Conservation (phyloP, 768 basidiomycete genomes). For the Amanita thiersii region DNA sequence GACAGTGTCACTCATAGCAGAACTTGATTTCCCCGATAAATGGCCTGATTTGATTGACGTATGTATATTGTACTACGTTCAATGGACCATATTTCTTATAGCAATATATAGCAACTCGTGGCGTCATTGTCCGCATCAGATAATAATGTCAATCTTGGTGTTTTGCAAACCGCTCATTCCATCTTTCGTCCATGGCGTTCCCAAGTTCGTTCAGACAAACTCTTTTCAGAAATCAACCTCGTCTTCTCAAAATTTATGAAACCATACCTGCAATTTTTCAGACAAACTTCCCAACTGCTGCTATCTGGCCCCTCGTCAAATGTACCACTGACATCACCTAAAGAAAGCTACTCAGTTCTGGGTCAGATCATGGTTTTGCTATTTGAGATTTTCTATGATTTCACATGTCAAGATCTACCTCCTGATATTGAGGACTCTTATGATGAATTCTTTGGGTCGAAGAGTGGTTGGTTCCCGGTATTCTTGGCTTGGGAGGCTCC, state of each 20-base stretch:
- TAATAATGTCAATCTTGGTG: conserved; percentile 81
- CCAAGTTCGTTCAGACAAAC: conserved; percentile 76
- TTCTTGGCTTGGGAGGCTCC: conserved; percentile 86
- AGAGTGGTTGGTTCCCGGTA: conserved; percentile 65
- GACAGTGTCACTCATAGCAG: conserved; percentile 85
- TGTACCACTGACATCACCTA: conserved; percentile 23
- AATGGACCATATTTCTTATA: background rate
- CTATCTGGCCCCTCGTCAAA: conserved; percentile 30
- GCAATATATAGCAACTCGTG: conserved; percentile 70
- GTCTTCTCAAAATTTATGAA: conserved; percentile 78
- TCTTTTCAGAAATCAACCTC: conserved; percentile 88
- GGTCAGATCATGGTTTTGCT: conserved; percentile 74
- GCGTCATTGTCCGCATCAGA: conserved; percentile 70
- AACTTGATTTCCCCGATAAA: conserved; percentile 80
- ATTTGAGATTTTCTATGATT: conserved; percentile 85
- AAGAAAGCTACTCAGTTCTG: conserved; percentile 38
- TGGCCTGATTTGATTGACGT: conserved; percentile 93
- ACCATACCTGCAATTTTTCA: conserved; percentile 81
- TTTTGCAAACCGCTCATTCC: conserved; percentile 91
- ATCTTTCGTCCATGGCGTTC: conserved; percentile 94
- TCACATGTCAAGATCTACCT: conserved; percentile 92
- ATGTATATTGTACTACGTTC: conserved; percentile 23
- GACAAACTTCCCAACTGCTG: conserved; percentile 49
- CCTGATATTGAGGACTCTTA: conserved; percentile 89
- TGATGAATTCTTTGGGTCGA: conserved; percentile 69